These are phyloP conservation scores for Escovopsis sp. DNA, from an alignment of 2,329 filamentous ascomycete species.

Conservation along the genomic window DNA sequence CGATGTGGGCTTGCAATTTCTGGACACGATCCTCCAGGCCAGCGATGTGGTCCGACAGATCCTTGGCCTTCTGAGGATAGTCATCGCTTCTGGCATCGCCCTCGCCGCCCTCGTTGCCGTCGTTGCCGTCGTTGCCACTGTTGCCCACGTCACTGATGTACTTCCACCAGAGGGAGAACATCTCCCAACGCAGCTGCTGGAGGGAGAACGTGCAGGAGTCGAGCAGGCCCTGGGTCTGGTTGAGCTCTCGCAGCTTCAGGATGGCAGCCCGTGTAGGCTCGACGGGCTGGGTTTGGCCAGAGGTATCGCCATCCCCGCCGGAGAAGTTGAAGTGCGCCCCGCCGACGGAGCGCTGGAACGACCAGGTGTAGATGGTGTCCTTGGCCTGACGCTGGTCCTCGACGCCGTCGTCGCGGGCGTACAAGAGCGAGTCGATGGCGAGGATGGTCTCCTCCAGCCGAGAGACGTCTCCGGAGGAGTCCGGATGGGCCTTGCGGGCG, in stretches of 20 bases:
- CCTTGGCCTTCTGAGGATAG: background rate
- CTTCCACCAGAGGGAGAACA: conserved; percentile 29
- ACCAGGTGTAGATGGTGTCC: conserved; percentile 17
- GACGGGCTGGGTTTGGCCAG: conserved; percentile 1
- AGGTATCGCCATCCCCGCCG: conserved; percentile 6
- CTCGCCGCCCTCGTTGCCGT: background rate
- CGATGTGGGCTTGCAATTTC: background rate
- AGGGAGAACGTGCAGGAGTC: conserved; percentile 10
- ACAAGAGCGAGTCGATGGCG: conserved; percentile 13
- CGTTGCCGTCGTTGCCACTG: conserved; percentile 1
- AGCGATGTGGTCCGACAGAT: background rate
- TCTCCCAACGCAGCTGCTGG: conserved; percentile 20
- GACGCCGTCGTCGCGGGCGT: conserved; percentile 18
- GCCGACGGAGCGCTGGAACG: conserved; percentile 13
- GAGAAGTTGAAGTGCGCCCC: conserved; percentile 14
- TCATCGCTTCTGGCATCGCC: background rate
- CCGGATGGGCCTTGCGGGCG: conserved; percentile 11
- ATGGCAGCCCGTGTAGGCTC: conserved; percentile 1
- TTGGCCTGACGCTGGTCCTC: conserved; percentile 16
- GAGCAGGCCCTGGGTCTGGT: conserved; percentile 10
- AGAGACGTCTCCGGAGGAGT: conserved; percentile 1
- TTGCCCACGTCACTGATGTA: conserved; percentile 14
- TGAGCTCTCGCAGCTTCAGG: conserved; percentile 9
- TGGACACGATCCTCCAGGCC: conserved; percentile 1
- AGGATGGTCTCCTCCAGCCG: conserved; percentile 16